Evolutionary conservation across 345 rosid species (phyloP).

Genomic region (Clausena lansium): DNA sequence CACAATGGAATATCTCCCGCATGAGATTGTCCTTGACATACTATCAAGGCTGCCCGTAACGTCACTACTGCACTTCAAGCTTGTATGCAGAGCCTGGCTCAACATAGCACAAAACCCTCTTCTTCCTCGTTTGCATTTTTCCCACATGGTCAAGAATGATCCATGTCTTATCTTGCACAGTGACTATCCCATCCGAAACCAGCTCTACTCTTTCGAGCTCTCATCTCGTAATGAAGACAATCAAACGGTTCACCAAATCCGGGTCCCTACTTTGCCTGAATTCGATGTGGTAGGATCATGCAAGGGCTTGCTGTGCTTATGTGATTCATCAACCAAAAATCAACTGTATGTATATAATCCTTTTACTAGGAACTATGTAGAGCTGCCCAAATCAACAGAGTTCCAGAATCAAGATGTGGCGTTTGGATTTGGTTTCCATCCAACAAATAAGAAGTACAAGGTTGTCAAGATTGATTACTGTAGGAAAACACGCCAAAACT

Average conservation of each 20-base stretch:
- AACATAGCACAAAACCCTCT: constrained; percentile 25
- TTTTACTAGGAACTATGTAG: constrained; percentile 27
- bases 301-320: constrained; percentile 39
- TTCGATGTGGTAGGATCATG: constrained; percentile 52
- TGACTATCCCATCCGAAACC: constrained; percentile 40
- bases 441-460: constrained; percentile 31
- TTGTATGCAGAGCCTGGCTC: constrained; percentile 42
- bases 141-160: constrained; percentile 10
- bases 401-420: constrained; percentile 30
- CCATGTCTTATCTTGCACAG: constrained; percentile 44
- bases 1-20: constrained; percentile 34
- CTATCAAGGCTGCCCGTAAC: constrained; percentile 38
- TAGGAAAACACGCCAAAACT: background rate
- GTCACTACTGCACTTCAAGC: constrained; percentile 35
- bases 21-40: constrained; percentile 29
- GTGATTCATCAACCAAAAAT: constrained; percentile 29
- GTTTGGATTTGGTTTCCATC: constrained; percentile 47
- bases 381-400: constrained; percentile 32
- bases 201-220: constrained; percentile 38
- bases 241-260: constrained; percentile 25
- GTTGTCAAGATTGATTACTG: constrained; percentile 37
- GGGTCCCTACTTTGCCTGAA: constrained; percentile 27
- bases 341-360: constrained; percentile 36
- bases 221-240: constrained; percentile 3
- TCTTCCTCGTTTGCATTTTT: constrained; percentile 19